phyloP scores from a whole-genome alignment of 2,329 filamentous ascomycete genomes.

The Sclerotinia nivalis region DNA sequence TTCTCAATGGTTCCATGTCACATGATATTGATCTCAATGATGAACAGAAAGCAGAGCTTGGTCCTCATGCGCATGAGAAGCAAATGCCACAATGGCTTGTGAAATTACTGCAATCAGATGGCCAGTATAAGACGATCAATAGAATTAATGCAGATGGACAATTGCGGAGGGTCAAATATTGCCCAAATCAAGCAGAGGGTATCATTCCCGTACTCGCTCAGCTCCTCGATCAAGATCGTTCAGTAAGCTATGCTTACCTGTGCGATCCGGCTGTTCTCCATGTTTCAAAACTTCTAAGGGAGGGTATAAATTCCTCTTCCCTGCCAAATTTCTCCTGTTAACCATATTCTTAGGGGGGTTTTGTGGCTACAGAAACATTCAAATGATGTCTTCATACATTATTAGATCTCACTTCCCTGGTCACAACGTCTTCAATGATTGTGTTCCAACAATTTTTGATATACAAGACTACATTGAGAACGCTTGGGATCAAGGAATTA shows the following conservation, averaged over 20 bases:
- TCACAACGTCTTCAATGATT: conserved; percentile 57
- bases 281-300: conserved; percentile 76
- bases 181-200: conserved; percentile 51
- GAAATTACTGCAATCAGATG: conserved; percentile 59
- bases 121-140: conserved; percentile 57
- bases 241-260: conserved; percentile 71
- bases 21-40: conserved; percentile 28
- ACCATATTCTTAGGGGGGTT: conserved; percentile 64
- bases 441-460: conserved; percentile 73
- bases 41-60: conserved; percentile 58
- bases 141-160: conserved; percentile 48
- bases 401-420: conserved; percentile 59
- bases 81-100: conserved; percentile 72
- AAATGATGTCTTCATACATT: conserved; percentile 84
- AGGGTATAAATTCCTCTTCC: conserved; percentile 53
- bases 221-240: conserved; percentile 63
- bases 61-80: conserved; percentile 70
- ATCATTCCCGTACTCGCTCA: conserved; percentile 63
- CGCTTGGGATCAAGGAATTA: conserved; percentile 86
- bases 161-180: conserved; percentile 45
- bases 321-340: conserved; percentile 10
- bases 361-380: conserved; percentile 93
- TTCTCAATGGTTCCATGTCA: conserved; percentile 10
- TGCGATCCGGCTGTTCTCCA: conserved; percentile 77
- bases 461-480: conserved; percentile 85